phyloP scores from a whole-genome alignment of 2,329 filamentous ascomycete species.

The Aspergillus unguis region DNA sequence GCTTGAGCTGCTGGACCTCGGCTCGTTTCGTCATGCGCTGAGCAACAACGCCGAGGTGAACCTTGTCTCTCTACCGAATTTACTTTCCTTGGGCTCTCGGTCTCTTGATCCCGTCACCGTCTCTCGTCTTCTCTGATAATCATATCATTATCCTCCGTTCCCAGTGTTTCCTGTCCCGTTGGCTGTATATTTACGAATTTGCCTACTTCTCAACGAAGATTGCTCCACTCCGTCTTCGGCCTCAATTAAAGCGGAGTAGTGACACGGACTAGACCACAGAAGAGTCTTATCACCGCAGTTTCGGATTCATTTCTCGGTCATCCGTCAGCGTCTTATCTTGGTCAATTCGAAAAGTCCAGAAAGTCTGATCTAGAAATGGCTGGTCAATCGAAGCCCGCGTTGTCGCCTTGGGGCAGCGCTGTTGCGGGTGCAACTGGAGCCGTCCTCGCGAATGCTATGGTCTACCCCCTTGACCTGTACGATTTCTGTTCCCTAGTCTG shows the following conservation, averaged over 20 bases:
- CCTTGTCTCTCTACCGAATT: slow-evolving; percentile 11
- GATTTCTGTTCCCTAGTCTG: slow-evolving; percentile 31
- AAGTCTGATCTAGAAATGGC: slow-evolving; percentile 41
- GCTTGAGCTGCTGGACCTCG: slow-evolving; percentile 28
- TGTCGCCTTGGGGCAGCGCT: slow-evolving; percentile 91
- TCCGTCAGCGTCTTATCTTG: not conserved
- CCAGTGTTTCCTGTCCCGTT: not conserved
- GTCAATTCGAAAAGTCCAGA: not conserved
- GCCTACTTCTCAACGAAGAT: slow-evolving; percentile 5
- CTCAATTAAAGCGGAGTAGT: slow-evolving; percentile 3
- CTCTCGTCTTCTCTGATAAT: slow-evolving; percentile 7
- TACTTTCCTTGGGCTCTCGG: slow-evolving; percentile 6
- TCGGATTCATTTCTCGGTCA: not conserved
- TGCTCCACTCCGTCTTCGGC: slow-evolving; percentile 8
- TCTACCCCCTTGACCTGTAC: slow-evolving; percentile 96
- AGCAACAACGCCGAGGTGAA: slow-evolving; percentile 31
- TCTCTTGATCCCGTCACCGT: not conserved
- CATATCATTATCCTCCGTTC: not conserved
- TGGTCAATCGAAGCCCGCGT: slow-evolving; percentile 61
- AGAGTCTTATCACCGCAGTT: not conserved
- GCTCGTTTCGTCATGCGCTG: slow-evolving; percentile 28
- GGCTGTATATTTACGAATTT: slow-evolving; percentile 7
- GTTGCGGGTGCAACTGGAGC: slow-evolving; percentile 90
- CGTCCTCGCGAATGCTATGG: slow-evolving; percentile 88
- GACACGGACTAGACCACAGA: not conserved